Evolutionary conservation across 305 asterid genomes (phyloP), one percentile per base, ranked within the genome.

Genomic region (Fraxinus greggii): DNA sequence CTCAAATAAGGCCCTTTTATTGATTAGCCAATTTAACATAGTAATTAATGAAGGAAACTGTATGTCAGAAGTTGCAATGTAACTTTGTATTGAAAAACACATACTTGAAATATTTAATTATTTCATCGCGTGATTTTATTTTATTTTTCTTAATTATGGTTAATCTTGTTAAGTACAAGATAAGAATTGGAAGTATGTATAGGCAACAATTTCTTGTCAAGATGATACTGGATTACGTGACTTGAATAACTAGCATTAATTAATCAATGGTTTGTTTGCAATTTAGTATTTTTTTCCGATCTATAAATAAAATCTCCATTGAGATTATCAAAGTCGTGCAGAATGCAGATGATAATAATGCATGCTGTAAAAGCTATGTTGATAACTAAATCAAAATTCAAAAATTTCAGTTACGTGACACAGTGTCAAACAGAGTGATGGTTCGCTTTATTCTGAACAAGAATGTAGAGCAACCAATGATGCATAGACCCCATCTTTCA

Each of bases 401-500:
- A 61, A 21, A 61, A 23, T 61, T 61, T 8, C 15, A 23, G 29
- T 61, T 21, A 7, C 5, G 8, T 9, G 31, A 23, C 13, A 23
- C 31, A 0, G 0, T 21, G 69, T 8, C 69, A 5, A 19, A 59
- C 28, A 59, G 29, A 59, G 29, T 21, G 61, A 17, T 51, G 23
- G 61, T 4, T 51, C 23, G 23, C 29, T 21, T 59, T 59, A 59
- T 59, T 59, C 5, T 59, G 69, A 59, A 59, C 70, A 23, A 7
- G 32, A 61, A 28, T 61, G 32, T 7, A 7, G 5, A 61, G 72
- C 72, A 42, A 83, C 82, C 2, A 85, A 59, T 45, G 6, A 40
- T 7, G 87, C 86, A 78, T 87, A 85, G 12, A 85, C 72, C 1
- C 88, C 85, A 15, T 42, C 26, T 45, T 19, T n/a, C 77, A 78